phyloP scores from a whole-genome alignment of 306 rosid genomes.

The Begonia loranthoides region DNA sequence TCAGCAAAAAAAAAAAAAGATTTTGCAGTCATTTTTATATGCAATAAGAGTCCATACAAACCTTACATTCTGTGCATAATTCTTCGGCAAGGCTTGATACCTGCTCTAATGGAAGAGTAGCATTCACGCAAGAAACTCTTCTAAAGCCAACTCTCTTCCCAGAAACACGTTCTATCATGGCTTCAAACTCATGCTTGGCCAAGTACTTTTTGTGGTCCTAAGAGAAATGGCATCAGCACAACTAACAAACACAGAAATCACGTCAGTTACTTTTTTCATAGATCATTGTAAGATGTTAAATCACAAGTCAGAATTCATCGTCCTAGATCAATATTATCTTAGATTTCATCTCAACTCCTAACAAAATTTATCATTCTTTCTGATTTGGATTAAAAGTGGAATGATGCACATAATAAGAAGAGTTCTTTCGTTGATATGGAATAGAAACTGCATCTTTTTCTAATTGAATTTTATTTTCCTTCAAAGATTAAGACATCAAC shows the following conservation, averaged over 20 bases:
- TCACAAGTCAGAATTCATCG: not conserved
- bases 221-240: slow-evolving; percentile 35
- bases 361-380: not conserved
- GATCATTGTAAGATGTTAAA: not conserved
- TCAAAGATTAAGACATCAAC: not conserved
- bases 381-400: too few relatives aligned
- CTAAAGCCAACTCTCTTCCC: slow-evolving; percentile 52
- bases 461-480: not conserved
- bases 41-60: slow-evolving; percentile 32
- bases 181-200: slow-evolving; percentile 83
- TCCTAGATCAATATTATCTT: not conserved
- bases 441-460: not conserved
- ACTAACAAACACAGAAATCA: not conserved
- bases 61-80: slow-evolving; percentile 79
- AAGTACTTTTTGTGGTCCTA: slow-evolving; percentile 79
- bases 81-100: slow-evolving; percentile 34
- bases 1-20: not conserved
- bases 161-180: slow-evolving; percentile 64
- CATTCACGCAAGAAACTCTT: slow-evolving; percentile 82
- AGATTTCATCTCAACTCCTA: not conserved
- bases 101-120: slow-evolving; percentile 46
- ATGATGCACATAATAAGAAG: too few relatives aligned
- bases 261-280: not conserved
- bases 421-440: not conserved
- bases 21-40: not conserved